Evolutionary conservation across 768 basidiomycete species (phyloP), one percentile per base, ranked within the genome.

Genomic region (Cystoderma amianthinum): DNA sequence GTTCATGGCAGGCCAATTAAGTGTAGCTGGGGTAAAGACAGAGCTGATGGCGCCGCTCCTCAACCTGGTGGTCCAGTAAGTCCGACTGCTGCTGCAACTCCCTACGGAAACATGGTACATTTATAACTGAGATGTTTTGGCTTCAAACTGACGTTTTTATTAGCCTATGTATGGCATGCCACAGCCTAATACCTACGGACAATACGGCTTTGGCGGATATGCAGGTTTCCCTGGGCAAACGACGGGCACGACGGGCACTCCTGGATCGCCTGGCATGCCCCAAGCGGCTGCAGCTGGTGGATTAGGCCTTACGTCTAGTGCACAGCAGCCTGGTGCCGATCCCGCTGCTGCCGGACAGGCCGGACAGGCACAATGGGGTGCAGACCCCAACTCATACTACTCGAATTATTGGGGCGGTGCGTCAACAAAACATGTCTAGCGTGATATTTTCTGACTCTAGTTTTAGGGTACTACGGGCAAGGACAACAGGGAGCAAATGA

Each of bases 1-100:
- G 90, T 99, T 19, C 96, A 99, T 50, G 95, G 95, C 36, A 69
- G 96, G 28, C 92, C 94, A 5, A 91, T 98, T 72, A 98, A 97
- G 67, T 95, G 91, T 63, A 92, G 90, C 54, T 99, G 96, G 96
- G 96, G 96, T 43, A 98, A 97, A 64, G 95, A 97, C 60, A 76
- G 90, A 47, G 84, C 80, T 17, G 84, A 86, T 58, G 85, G 80
- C 23, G 76, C 74, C 18, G 66, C 70, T 41, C 69, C 76, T 18
- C 72, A 76, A 42, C 67, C 76, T 36, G 54, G 64, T 12, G 61
- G 55, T 23, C 66, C 68, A 25, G 60, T 85, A 51, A 83, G 81
- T 51, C 84, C 85, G 22, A 68, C 76, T 35, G 60, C 76, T 18
- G 60, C 67, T 24, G 75, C 82, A 36, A 58, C 82, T 33, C 81